Base-by-base conservation (phyloP, 2,329 filamentous ascomycete genomes). In the Penicillium sp. region DNA sequence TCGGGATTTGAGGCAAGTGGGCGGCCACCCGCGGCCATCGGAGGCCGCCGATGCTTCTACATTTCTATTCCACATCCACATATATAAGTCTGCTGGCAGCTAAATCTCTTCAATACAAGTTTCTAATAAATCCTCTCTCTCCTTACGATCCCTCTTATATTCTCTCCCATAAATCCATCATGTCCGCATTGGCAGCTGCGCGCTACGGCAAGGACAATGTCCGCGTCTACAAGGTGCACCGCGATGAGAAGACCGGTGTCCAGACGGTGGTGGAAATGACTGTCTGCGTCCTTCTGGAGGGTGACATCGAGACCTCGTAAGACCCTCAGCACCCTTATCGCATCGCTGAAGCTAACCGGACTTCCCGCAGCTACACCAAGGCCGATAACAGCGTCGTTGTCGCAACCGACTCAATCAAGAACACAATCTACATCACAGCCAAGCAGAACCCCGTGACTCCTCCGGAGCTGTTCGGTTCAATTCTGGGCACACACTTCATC, bases 401-500 rank as follows among this genome's bases (percentile, higher is more conserved):
- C 57, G 92, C 94, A 60, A 99, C 94, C 57, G 94, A 99, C 77
- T 93, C 92, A 24, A 96, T 97, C 79, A 99, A 99, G 81, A 96
- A 99, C 78, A 97, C 89, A 66, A 87, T 90, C 71, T 96, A 94
- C 81, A 92, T 99, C 77, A 88, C 90, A 70, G 93, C 94, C 69
- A 97, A 96, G 79, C 88, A 95, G 77, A 82, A 95, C 79, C 90
- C 92, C 32, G 89, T 99, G 66, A 91, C 88, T 64, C 92, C 94
- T 14, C 93, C 94, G 0, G 94, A 99, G 80, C 86, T 96, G 59
- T 99, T 90, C 73, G 93, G 89, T 62, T 84, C 88, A 67, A 88
- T 89, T 65, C 80, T 99, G 49, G 92, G 89, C 65, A 83, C 85
- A 62, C 94, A 99, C 81, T 97, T 97, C 78, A 77, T 97, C 70